Percentiles rank a stretch among this genome's conserved stretches.
Conservation (phyloP, 768 basidiomycete species). For the Chiua virens region DNA sequence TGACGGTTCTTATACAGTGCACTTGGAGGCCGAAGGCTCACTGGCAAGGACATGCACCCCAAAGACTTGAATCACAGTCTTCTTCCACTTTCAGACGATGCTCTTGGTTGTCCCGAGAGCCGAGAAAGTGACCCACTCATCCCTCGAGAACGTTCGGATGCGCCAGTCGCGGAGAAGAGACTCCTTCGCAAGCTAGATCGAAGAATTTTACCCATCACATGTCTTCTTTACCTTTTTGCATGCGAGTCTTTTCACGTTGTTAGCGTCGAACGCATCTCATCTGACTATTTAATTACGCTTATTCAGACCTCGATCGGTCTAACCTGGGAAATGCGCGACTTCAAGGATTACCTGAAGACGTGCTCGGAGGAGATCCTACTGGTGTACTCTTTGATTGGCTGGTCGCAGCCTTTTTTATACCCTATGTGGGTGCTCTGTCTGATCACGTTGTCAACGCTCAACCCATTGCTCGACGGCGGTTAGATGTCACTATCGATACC, state of each 20-base stretch:
- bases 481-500: conserved; percentile 74
- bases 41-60: conserved; percentile 11
- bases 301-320: conserved; percentile 62
- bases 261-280: background rate
- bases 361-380: conserved; percentile 64
- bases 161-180: conserved; percentile 41
- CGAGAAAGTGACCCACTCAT: conserved; percentile 21
- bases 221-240: conserved; percentile 71
- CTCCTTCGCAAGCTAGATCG: conserved; percentile 65
- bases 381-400: conserved; percentile 77
- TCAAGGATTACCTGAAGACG: conserved; percentile 65
- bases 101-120: background rate
- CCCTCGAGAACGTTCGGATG: conserved; percentile 8
- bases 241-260: conserved; percentile 38
- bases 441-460: background rate
- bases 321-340: conserved; percentile 80
- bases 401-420: conserved; percentile 75
- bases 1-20: too few species aligned
- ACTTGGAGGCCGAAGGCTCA: too few species aligned
- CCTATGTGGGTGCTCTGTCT: conserved; percentile 53
- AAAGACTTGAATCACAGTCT: conserved; percentile 9
- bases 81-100: conserved; percentile 4
- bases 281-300: background rate
- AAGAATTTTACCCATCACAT: conserved; percentile 69
- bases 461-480: background rate